Evolutionary conservation across 1,139 yeast species (phyloP), one percentile per base, ranked within the genome.

Genomic region (Hansenula lynferdii): DNA sequence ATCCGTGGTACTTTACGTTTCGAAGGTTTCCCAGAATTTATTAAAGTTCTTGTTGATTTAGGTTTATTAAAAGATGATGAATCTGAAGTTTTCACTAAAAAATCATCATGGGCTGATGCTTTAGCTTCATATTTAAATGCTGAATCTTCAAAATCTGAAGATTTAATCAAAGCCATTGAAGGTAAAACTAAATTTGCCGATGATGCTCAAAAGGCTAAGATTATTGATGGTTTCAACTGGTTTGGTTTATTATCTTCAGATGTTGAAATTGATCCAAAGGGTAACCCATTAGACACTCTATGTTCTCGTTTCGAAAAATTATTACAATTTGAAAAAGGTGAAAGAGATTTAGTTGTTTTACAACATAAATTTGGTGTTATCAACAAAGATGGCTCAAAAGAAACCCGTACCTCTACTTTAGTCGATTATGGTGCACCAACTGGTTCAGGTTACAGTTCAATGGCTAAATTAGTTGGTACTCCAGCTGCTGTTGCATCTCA

Each of bases 1-100:
- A 77, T 92, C 56, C 85, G 98, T 73, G 98, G 98, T 60, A 92
- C 98, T 48, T 76, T 92, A 61, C 80, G 98, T 70, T 92, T 75
- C 79, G 97, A 89, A 69, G 98, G 98, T 37, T 92, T 92, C 90
- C 97, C 97, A 42, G 96, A 90, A 70, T 90, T 92, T 64, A 82
- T 90, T 65, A 90, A 90, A 72, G 97, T 84, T 36, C 76, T 92
- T 43, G 97, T 92, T 44, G 97, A 92, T 65, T 70, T 89, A 57
- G 97, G 97, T 24, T 82, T 92, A 77, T 76, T 92, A 60, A 80
- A 78, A 61, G 98, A 92, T 54, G 82, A 78, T 34, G 74, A 77
- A 47, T 64, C 67, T 45, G 82, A 76, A 45, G 65, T 71, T 48
- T 83, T 89, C 66, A 53, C 70, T 44, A 57, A 65, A 48, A 72